Evolutionary conservation across 192 early-diverging fungal genomes (phyloP).

Genomic region (Tieghemiomyces parasiticus): DNA sequence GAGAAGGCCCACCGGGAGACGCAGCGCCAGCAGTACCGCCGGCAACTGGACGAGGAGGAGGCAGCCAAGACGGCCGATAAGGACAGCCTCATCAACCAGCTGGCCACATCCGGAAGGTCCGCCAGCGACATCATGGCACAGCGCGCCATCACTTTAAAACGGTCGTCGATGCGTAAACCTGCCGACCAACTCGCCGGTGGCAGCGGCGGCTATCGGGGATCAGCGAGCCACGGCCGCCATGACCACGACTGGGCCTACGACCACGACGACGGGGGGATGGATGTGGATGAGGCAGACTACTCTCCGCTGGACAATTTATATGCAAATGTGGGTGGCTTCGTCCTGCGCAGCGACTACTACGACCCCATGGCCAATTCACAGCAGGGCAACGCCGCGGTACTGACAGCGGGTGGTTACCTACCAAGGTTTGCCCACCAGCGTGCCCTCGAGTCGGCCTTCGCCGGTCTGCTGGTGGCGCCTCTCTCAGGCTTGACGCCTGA

Average conservation of each 20-base stretch:
- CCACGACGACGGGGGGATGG: constrained; percentile 7
- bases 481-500: neutral
- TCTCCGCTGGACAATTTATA: neutral
- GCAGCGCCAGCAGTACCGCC: constrained; percentile 49
- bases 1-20: constrained; percentile 32
- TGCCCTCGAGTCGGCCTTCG: constrained; percentile 4
- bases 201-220: neutral
- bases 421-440: neutral
- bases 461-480: neutral
- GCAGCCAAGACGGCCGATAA: constrained; percentile 46
- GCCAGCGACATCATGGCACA: constrained; percentile 1
- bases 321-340: neutral
- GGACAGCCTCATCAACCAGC: constrained; percentile 53
- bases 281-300: constrained; percentile 1
- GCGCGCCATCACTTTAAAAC: neutral
- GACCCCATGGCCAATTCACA: neutral
- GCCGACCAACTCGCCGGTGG: neutral
- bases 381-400: neutral
- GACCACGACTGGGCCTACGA: neutral
- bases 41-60: constrained; percentile 55
- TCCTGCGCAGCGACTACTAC: constrained; percentile 1
- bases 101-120: constrained; percentile 24
- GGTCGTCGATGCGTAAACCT: neutral
- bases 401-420: neutral
- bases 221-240: neutral